A percentile compares a stretch with the other conserved stretches of the same genome.
phyloP scores from a whole-genome alignment of 345 rosid genomes.

The Combretum micranthum region DNA sequence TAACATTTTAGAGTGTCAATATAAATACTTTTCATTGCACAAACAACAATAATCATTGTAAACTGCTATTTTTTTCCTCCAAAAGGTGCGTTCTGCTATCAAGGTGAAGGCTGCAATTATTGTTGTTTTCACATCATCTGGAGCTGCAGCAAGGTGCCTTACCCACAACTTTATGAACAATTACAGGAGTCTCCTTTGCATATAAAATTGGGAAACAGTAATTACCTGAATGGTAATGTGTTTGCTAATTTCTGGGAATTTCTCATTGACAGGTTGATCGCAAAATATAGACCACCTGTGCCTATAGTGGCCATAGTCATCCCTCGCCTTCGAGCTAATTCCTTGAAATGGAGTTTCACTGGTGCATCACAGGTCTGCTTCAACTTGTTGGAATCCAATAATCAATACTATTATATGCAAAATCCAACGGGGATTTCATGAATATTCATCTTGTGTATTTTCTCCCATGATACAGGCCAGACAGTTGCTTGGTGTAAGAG shows the following conservation, averaged over 20 bases:
- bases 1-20: background rate
- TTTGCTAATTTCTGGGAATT: background rate
- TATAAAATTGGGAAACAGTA: background rate
- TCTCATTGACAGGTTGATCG: slow-evolving; percentile 12
- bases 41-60: background rate
- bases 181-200: background rate
- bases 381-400: no score
- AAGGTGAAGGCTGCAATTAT: slow-evolving; percentile 40
- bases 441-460: no score
- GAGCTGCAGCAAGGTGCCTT: slow-evolving; percentile 33
- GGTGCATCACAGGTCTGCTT: slow-evolving; percentile 13
- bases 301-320: slow-evolving; percentile 16
- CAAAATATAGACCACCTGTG: slow-evolving; percentile 18
- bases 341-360: slow-evolving; percentile 16
- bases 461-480: slow-evolving; percentile 10
- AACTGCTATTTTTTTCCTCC: background rate
- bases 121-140: slow-evolving; percentile 38
- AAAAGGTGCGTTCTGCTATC: slow-evolving; percentile 36
- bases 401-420: no score
- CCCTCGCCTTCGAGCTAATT: slow-evolving; percentile 16
- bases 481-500: slow-evolving; percentile 23
- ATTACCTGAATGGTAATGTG: background rate
- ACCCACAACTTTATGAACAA: background rate
- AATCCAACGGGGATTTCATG: no score
- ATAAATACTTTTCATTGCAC: background rate